A percentile compares a stretch with the other conserved stretches of the same genome.
phyloP scores from a whole-genome alignment of 139 green algal genomes.

The Tetradesmus obliquus region DNA sequence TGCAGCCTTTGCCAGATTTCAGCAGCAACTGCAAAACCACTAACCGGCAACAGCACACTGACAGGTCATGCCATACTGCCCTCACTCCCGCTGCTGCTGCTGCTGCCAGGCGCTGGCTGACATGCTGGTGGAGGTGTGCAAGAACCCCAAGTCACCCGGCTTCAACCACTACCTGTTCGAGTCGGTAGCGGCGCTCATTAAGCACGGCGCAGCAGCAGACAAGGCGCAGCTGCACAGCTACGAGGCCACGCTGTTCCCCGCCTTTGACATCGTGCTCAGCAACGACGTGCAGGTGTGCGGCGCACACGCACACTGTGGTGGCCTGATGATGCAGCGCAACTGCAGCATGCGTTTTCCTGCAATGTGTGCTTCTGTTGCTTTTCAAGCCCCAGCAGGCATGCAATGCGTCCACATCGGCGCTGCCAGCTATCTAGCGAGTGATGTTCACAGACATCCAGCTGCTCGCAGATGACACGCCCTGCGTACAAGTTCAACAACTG shows the following conservation, averaged over 20 bases:
- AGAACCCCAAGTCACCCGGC: slow-evolving; percentile 94
- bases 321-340: background rate
- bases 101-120: slow-evolving; percentile 59
- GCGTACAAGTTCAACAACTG: no score
- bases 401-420: no score
- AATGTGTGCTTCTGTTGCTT: background rate
- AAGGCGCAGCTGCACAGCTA: slow-evolving; percentile 66
- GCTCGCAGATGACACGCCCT: no score
- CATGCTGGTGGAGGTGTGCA: slow-evolving; percentile 87
- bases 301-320: background rate
- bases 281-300: slow-evolving; percentile 78
- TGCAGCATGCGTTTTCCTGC: background rate
- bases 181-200: slow-evolving; percentile 90
- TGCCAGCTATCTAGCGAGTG: no score
- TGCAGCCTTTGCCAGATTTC: background rate
- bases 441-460: no score
- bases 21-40: background rate
- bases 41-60: no score
- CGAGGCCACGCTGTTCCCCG: slow-evolving; percentile 93
- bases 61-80: no score
- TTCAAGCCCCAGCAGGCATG: no score
- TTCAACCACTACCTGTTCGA: slow-evolving; percentile 99
- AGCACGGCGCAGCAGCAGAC: slow-evolving; percentile 53
- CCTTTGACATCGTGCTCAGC: slow-evolving; percentile 93
- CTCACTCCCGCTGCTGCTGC: background rate